These are phyloP conservation scores for Solanum paucissectum DNA, from an alignment of 257 asterid genomes.

Conservation along the genomic window DNA sequence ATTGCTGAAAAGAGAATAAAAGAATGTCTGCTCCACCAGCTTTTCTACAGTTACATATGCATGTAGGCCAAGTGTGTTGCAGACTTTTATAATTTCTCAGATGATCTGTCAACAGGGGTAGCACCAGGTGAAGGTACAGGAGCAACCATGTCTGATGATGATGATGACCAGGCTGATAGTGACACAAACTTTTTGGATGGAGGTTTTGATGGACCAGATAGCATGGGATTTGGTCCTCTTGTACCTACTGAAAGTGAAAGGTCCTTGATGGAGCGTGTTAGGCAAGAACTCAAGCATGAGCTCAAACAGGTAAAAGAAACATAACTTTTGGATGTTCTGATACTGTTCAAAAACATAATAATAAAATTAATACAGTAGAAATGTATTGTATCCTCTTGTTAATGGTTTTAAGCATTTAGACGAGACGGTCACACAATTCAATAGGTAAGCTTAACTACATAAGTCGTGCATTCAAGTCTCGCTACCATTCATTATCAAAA, in stretches of 20 bases:
- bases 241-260: slow-evolving; percentile 89
- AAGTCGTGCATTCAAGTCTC: background rate
- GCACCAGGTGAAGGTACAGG: slow-evolving; percentile 98
- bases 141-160: slow-evolving; percentile 98
- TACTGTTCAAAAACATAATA: background rate
- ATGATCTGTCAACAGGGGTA: slow-evolving; percentile 43
- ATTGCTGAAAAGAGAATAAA: background rate
- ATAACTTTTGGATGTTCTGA: background rate
- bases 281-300: slow-evolving; percentile 90
- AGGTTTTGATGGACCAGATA: slow-evolving; percentile 67
- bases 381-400: background rate
- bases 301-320: slow-evolving; percentile 68
- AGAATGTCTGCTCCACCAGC: slow-evolving; percentile 1
- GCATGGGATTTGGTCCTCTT: slow-evolving; percentile 92
- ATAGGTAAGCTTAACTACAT: background rate
- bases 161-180: slow-evolving; percentile 82
- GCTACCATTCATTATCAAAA: background rate
- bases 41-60: background rate
- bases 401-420: background rate
- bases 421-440: background rate
- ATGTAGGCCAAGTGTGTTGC: background rate
- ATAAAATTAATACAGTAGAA: background rate
- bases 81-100: background rate
- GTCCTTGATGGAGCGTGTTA: slow-evolving; percentile 96
- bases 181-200: slow-evolving; percentile 84